phyloP scores from a whole-genome alignment of 305 asterid species.

The Ilex paraguariensis region DNA sequence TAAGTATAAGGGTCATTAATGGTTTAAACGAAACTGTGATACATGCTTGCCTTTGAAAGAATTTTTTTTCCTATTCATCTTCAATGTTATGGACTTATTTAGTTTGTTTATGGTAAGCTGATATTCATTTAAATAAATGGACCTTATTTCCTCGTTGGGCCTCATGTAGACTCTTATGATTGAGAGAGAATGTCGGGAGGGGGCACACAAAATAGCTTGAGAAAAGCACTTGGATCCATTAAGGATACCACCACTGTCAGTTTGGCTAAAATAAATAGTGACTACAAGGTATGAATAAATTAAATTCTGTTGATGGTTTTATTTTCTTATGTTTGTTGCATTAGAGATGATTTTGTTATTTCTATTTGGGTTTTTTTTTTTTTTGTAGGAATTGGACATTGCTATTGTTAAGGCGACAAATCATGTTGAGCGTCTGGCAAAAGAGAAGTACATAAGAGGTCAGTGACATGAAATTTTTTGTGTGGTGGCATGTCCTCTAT shows the following conservation, averaged over 20 bases:
- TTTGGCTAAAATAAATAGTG: conserved; percentile 94
- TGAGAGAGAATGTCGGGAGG: conserved; percentile 72
- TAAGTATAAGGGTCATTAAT: not conserved
- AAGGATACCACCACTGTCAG: conserved; percentile 95
- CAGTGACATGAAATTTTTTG: not conserved
- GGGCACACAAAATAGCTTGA: conserved; percentile 74
- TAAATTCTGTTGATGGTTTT: conserved; percentile 5
- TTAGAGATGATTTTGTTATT: conserved; percentile 5
- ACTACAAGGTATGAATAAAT: conserved; percentile 62
- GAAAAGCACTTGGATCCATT: conserved; percentile 94
- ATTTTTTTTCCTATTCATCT: conserved; percentile 3
- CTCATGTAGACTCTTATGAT: conserved; percentile 24
- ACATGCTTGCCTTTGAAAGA: not conserved
- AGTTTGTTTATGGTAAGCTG: conserved; percentile 11
- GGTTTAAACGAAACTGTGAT: too few species aligned
- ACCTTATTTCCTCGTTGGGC: conserved; percentile 11
- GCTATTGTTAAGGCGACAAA: conserved; percentile 98
- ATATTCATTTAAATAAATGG: conserved; percentile 20
- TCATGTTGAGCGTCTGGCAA: conserved; percentile 94
- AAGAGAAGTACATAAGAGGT: conserved; percentile 93
- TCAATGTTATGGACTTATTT: not conserved
- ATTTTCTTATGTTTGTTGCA: conserved; percentile 3
- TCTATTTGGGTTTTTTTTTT: conserved; percentile 4
- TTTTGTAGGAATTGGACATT: conserved; percentile 79
- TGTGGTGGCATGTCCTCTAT: conserved; percentile 1